A percentile compares a stretch with the other conserved stretches of the same genome.
Conservation (phyloP, 139 green algal genomes). For the Closterium sp. region DNA sequence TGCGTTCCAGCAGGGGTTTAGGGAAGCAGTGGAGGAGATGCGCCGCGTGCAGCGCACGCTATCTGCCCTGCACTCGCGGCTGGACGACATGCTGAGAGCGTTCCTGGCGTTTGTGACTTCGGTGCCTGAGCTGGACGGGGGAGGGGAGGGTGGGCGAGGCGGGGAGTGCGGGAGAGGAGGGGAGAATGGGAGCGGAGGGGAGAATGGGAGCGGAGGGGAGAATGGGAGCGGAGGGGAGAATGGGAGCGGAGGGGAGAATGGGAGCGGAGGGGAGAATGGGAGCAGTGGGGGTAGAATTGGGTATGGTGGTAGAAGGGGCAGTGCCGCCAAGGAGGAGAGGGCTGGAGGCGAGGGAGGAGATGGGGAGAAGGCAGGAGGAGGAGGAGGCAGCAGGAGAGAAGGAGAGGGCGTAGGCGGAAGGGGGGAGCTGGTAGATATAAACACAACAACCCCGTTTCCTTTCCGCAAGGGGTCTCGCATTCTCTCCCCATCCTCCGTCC, state of each 20-base stretch:
- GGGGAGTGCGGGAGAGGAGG: neutral
- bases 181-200: neutral
- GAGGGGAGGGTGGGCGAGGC: neutral
- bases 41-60: slow-evolving; percentile 11
- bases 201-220: neutral
- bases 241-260: neutral
- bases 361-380: neutral
- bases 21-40: slow-evolving; percentile 8
- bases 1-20: slow-evolving; percentile 28
- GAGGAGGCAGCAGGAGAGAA: neutral
- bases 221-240: neutral
- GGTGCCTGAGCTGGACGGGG: neutral
- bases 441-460: neutral
- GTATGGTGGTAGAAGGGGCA: neutral
- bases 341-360: neutral
- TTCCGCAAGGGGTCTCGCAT: neutral
- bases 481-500: neutral
- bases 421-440: neutral
- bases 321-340: neutral
- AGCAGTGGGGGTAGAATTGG: neutral
- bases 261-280: neutral
- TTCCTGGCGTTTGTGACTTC: slow-evolving; percentile 24
- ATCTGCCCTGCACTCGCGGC: slow-evolving; percentile 1
- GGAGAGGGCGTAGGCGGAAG: neutral
- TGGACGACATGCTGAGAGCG: slow-evolving; percentile 35